Evolutionary conservation across 2,329 filamentous ascomycete species (phyloP).

Genomic region (Fusarium xyrophilum): DNA sequence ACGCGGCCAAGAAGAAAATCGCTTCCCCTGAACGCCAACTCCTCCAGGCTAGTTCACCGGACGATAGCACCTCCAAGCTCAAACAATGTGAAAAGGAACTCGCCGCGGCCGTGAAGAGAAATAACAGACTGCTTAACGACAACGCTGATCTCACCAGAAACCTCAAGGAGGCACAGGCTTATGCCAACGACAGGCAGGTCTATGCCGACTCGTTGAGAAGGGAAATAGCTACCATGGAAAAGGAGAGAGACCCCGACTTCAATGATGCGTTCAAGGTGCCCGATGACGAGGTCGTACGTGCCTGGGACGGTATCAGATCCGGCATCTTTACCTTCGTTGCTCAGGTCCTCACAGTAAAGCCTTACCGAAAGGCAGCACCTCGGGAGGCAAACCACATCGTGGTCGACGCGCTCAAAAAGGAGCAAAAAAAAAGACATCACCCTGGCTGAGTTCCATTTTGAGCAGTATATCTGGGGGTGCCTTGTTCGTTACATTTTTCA

Average conservation of each 20-base stretch:
- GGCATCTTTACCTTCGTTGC: constrained; percentile 7
- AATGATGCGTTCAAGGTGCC: constrained; percentile 8
- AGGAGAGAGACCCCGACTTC: not conserved
- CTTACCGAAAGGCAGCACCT: not conserved
- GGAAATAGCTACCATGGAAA: not conserved
- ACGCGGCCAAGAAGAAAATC: not conserved
- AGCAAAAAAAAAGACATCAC: constrained; percentile 2
- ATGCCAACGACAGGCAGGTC: not conserved
- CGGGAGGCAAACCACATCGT: not conserved
- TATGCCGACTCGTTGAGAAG: not conserved
- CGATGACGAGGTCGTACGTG: not conserved
- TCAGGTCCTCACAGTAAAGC: constrained; percentile 7
- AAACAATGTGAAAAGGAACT: not conserved
- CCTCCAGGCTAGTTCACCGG: not conserved
- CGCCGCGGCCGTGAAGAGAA: not conserved
- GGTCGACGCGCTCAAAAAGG: constrained; percentile 5
- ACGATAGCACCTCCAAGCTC: not conserved
- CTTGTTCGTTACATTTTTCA: constrained; percentile 8
- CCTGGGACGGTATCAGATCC: not conserved
- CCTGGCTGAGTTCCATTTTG: not conserved
- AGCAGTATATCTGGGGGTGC: constrained; percentile 15
- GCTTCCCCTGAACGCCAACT: not conserved
- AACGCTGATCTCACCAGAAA: not conserved
- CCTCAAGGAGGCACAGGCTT: not conserved
- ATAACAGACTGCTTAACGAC: not conserved